Percentiles rank a stretch among this genome's conserved stretches.
These are phyloP conservation scores for Volvox reticuliferus DNA, from an alignment of 139 green algal species.

Conservation along the genomic window DNA sequence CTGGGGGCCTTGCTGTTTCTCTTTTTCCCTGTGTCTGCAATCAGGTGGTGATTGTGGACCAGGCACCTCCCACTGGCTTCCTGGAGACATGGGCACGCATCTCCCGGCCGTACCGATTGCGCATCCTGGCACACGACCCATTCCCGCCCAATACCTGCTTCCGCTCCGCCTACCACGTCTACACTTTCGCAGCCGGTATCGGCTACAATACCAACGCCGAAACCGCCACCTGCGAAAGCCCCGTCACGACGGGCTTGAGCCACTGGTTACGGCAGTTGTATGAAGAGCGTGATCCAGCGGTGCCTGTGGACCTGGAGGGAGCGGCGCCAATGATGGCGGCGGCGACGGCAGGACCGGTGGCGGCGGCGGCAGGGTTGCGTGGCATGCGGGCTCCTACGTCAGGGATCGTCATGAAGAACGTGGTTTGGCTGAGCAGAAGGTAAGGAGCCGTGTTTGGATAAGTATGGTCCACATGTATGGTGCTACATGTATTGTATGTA, in stretches of 20 bases:
- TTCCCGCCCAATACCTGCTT: slow-evolving; percentile 42
- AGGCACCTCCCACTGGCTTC: slow-evolving; percentile 41
- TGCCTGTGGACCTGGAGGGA: neutral
- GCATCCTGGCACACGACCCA: slow-evolving; percentile 31
- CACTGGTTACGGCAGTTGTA: slow-evolving; percentile 43
- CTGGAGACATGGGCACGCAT: slow-evolving; percentile 48
- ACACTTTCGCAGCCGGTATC: slow-evolving; percentile 41
- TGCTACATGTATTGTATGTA: too few species aligned
- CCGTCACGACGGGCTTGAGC: slow-evolving; percentile 11
- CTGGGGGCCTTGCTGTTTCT: neutral
- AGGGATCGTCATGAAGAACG: slow-evolving; percentile 41
- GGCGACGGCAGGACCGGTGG: slow-evolving; percentile 6
- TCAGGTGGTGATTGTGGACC: slow-evolving; percentile 40
- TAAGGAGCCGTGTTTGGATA: neutral
- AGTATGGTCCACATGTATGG: too few species aligned
- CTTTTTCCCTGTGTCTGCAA: neutral
- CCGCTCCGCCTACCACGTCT: slow-evolving; percentile 38
- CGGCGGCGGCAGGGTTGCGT: neutral
- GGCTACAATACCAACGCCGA: slow-evolving; percentile 40
- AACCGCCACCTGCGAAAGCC: slow-evolving; percentile 19
- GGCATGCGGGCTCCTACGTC: neutral
- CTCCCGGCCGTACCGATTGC: slow-evolving; percentile 6
- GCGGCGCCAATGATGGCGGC: neutral
- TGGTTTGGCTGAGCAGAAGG: slow-evolving; percentile 40
- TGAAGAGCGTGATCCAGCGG: neutral